Evolutionary conservation across 306 rosid genomes (phyloP), one percentile per base, ranked within the genome.

Genomic region (Dryas drummondii): DNA sequence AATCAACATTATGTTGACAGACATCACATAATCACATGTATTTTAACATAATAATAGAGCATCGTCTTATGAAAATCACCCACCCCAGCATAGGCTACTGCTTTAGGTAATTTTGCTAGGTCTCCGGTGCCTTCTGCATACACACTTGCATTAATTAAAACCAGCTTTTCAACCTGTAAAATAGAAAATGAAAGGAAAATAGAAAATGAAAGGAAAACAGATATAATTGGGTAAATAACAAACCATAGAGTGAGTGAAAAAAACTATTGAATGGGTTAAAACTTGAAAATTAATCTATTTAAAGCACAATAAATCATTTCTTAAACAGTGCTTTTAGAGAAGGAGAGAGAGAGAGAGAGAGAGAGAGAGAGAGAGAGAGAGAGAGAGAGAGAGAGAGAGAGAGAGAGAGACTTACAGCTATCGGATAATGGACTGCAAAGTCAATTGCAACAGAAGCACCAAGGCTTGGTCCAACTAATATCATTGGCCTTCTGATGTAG

Each of bases 401-500:
- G 0, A 22, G 46, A 14, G 13, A 42, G 47, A 72, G 17, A 85
- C 97, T 69, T 88, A 94, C 97, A 81, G 97, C 97, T 85, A 85
- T 88, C 3, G 99, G 99, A 90, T 90, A 82, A 69, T 85, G 83
- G 77, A 79, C 91, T 0, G 93, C 90, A 86, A 94, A 92, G 80
- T 94, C 97, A 80, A 94, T 77, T 74, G 97, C 99, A 82, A 94
- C 91, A 17, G 99, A 96, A 75, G 96, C 93, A 68, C 97, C 97
- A 15, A 94, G 97, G 89, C 97, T 94, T 77, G 99, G 97, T 75
- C 99, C 99, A 74, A 94, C 96, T 83, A 94, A 81, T 78, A 92
- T 81, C 93, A 92, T 90, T 45, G 97, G 89, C 75, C 86, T 90
- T 86, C 79, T 84, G 72, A 94, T 90, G 82, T 92, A 80, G 48